Evolutionary conservation across 495 filamentous ascomycete genomes (phyloP), one percentile per base, ranked within the genome.

Genomic region (Neurospora sp.): DNA sequence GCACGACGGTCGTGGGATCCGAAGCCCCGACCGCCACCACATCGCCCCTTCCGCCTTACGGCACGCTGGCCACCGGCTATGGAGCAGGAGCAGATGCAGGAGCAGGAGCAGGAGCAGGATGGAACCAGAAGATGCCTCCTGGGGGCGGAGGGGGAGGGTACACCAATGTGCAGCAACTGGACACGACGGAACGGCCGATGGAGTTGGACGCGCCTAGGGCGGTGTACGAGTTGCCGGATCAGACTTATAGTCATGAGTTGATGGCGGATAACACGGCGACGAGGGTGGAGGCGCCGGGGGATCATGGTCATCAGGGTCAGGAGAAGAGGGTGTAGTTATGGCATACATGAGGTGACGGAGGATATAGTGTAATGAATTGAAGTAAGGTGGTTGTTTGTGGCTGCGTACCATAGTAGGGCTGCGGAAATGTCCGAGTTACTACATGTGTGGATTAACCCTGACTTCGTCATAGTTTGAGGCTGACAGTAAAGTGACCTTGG

Each of bases 161-260:
- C 31, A 61, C 53, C 1, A 65, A 37, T 5, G 39, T 9, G 12
- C 72, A 76, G 16, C 76, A 82, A 73, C 74, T 81, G 8, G 78
- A 81, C 61, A 35, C 71, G 39, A 22, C 44, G 8, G 37, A 59
- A 1, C 40, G 69, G 16, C 76, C 78, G 35, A 72, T 70, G 12
- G 79, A 81, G 75, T 40, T 81, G 68, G 69, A 74, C 35, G 70
- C 70, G 18, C 76, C 75, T 59, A 48, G 70, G 65, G 76, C 78
- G 5, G 69, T 81, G 42, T 82, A 77, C 42, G 81, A 83, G 72
- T 71, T 81, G 42, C 72, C 81, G 0, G 71, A 72, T 2, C 77
- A 82, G 73, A 31, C 72, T 0, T 73, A 76, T 39, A 74, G 76
- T 8, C 78, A 83, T 69, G 81, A 83, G 72, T 69, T 82, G 73